Evolutionary conservation across 768 basidiomycete species (phyloP), one percentile per base, ranked within the genome.

Genomic region (Mycena belliarum): DNA sequence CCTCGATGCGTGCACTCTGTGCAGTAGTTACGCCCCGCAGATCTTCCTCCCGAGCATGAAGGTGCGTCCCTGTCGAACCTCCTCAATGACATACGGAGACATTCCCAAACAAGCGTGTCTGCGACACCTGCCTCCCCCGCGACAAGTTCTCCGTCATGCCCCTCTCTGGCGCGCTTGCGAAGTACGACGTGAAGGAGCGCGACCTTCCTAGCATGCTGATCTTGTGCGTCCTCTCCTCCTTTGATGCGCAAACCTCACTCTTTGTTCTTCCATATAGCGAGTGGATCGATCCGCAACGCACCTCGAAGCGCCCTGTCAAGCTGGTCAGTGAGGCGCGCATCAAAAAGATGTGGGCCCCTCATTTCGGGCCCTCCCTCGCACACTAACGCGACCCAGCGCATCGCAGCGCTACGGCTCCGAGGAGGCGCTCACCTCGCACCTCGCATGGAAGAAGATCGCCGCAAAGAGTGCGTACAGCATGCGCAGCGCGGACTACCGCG

Each of bases 141-240:
- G 59, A 60, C n/a, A 21, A 60, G 12, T 60, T 45, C 24, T 21
- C 53, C 4, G 49, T 60, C n/a, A 33, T 60, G 21, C 11, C 29
- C 1, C 9, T 55, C n/a, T 38, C 42, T 18, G 37, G 48, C 6
- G 59, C 59, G 6, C 45, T 54, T 10, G 59, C 53, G 15, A 60
- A 60, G 16, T 60, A 60, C 43, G 59, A 60, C n/a, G 44, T 60
- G 12, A 42, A 42, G 1, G 59, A 60, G 20, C 52, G 59, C 53
- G 49, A 60, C 1, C 15, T 47, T 2, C 4, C 4, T 20, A 11
- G 29, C 6, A 1, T 55, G 11, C 35, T 55, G 18, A 51, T 35
- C 11, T 41, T 55, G 59, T 60, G 37, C 18, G 59, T 28, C 6
- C 24, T 3, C 18, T 29, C 40, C 9, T 16, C n/a, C 9, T 10